Base-by-base conservation (phyloP, 2,329 filamentous ascomycete genomes). In the Phyllosticta citrichinensis region DNA sequence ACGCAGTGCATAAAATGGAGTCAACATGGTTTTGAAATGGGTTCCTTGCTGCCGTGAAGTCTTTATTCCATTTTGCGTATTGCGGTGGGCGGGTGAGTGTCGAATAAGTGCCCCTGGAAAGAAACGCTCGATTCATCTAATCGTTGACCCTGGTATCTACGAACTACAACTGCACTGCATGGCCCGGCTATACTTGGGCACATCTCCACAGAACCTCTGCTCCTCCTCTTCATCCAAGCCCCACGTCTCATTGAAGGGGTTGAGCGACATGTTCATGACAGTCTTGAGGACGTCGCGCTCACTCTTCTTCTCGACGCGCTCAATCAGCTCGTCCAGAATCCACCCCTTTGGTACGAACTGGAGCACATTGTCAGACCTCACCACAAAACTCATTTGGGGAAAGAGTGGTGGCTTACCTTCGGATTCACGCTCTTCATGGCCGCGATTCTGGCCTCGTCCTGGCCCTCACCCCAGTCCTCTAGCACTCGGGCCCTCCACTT, bases 81-180 rank as follows among this genome's bases (percentile, higher is more conserved):
- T 40, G 35, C 5, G 2, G 12, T 40, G 35, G 11, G 35, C 12
- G 1, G 35, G 35, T 40, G 12, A 3, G 5, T 5, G 5, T 12
- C 5, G 35, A 12, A 17, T 5, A 17, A 40, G 9, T 14, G 1
- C 17, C 40, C 14, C 40, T n/a, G n/a, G 4, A 17, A n/a, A 47
- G 14, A 22, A 22, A 22, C 22, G 22, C 22, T 22, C 22, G 3
- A 22, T 22, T 14, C 40, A 8, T n/a, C 27, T 8, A 30, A 30
- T 30, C 9, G 6, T 8, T 30, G 27, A 30, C 6, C 4, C 6
- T 30, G 27, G 5, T 9, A 22, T 56, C 65, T 79, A 96, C 24
- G 93, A 97, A 72, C 91, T 96, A 75, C 94, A 99, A 71, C 90
- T 96, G 73, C 94, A 97, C 78, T 97, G 93, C 83, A 96, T 85